phyloP scores from a whole-genome alignment of 2,329 filamentous ascomycete species.

The Hypoxylon sp. region DNA sequence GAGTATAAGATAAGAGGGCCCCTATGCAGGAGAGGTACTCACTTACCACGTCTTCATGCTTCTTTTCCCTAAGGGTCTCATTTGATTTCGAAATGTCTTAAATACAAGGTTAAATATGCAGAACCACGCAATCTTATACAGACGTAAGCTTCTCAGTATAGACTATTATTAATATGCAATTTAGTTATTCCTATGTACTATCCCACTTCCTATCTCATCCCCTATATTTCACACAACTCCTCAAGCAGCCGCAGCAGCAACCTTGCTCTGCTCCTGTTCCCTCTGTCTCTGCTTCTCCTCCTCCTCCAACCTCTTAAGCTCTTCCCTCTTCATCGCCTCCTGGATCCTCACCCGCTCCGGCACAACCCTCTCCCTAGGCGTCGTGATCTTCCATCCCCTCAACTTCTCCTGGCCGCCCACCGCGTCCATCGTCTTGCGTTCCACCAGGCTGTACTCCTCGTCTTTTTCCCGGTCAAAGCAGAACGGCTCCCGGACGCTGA shows the following conservation, averaged over 20 bases:
- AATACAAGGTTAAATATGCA: background rate
- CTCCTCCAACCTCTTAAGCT: conserved; percentile 62
- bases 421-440: conserved; percentile 67
- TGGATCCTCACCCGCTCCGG: conserved; percentile 65
- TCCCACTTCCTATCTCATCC: background rate
- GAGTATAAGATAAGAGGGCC: too few species aligned
- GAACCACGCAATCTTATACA: background rate
- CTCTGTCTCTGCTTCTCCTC: conserved; percentile 31
- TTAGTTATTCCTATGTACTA: background rate
- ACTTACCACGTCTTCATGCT: too few species aligned
- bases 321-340: conserved; percentile 66
- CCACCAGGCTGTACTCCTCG: conserved; percentile 68
- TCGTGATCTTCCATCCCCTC: conserved; percentile 67
- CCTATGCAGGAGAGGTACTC: too few species aligned
- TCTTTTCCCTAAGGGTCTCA: too few species aligned
- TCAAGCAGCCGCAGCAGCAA: conserved; percentile 46
- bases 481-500: conserved; percentile 67
- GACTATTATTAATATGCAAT: background rate
- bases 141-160: background rate
- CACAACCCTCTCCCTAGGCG: conserved; percentile 64
- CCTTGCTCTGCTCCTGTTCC: conserved; percentile 34
- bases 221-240: background rate
- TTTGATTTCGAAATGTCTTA: too few species aligned
- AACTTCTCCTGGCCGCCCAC: conserved; percentile 64
- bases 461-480: conserved; percentile 63